Base-by-base conservation (phyloP, 202 grass and related monocot species). In the Setaria italica region DNA sequence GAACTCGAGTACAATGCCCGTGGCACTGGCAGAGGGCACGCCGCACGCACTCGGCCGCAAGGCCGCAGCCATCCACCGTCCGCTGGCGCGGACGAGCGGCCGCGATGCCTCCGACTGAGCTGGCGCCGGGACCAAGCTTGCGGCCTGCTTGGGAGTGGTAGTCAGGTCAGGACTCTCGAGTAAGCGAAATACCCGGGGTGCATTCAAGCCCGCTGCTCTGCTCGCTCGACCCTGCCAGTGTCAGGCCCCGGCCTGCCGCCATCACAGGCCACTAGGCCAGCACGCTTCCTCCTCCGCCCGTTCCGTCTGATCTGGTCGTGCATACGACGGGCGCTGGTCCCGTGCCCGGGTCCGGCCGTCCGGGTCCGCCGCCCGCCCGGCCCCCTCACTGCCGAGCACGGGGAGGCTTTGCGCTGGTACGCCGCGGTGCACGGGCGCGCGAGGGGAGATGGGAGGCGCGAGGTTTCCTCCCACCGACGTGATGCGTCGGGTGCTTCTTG, bases 181-280 rank as follows among this genome's bases (percentile, higher is more conserved):
- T 50, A 51, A 84, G 82, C 88, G 77, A 85, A 77, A 82, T 89
- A 82, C 78, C 62, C 78, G 78, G 88, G 71, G 41, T 64, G 88
- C 83, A 82, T 90, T 90, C 83, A 86, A 77, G 59, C 82, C 77
- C 48, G 63, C 78, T 82, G 88, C 70, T 5, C 70, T 1, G 57
- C 57, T 25, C n/a, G 54, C 55, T 57, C 54, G 7, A 30, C 51
- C 62, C 4, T 45, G 62, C 65, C 51, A 50, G 48, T 8, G n/a
- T 11, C 58, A 11, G 58, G n/a, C 21, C 58, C 20, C 7, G 70
- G 50, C 65, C 39, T 55, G 59, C 41, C 7, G 16, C 60, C 39
- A 9, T 43, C 67, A 2, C 67, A 21, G 67, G 66, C 17, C 10
- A 4, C 67, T 0, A 39, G 2, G 0, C 19, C 69, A 6, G 54